Conservation (phyloP, 2,329 filamentous ascomycete genomes). For the Thelonectria olida region DNA sequence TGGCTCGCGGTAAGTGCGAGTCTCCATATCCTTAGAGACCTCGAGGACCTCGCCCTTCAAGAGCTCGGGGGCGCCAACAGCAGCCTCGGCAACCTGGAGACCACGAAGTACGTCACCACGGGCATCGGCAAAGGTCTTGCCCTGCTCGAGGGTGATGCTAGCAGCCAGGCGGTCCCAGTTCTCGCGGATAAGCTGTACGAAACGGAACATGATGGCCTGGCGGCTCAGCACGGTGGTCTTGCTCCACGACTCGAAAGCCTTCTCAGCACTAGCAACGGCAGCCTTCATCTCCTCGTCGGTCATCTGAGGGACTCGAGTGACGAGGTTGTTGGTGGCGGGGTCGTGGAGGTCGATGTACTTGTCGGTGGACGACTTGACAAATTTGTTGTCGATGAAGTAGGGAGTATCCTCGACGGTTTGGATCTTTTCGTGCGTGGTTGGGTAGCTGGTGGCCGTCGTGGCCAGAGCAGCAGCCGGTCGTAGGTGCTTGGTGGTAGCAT, state of each 20-base stretch:
- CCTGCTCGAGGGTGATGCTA: conserved; percentile 87
- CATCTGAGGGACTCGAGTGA: conserved; percentile 84
- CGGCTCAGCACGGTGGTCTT: conserved; percentile 76
- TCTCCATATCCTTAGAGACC: conserved; percentile 92
- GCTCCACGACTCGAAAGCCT: conserved; percentile 79
- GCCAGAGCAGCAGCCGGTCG: conserved; percentile 61
- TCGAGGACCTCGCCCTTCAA: conserved; percentile 86
- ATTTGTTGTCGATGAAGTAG: conserved; percentile 85
- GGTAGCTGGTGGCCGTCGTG: conserved; percentile 69
- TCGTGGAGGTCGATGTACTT: conserved; percentile 84
- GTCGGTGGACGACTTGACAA: conserved; percentile 72
- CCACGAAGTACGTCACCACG: conserved; percentile 84
- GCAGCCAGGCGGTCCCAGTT: conserved; percentile 87
- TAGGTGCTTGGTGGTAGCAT: conserved; percentile 66
- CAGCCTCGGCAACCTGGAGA: conserved; percentile 85
- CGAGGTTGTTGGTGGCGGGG: conserved; percentile 85
- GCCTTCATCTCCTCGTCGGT: conserved; percentile 80
- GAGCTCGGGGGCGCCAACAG: conserved; percentile 81
- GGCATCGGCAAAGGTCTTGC: conserved; percentile 87
- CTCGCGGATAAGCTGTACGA: conserved; percentile 80
- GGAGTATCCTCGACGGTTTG: conserved; percentile 74
- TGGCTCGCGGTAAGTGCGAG: conserved; percentile 82
- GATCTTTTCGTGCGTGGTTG: conserved; percentile 77
- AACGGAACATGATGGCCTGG: conserved; percentile 90
- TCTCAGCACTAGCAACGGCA: conserved; percentile 78